Percentiles rank a stretch among this genome's conserved stretches.
Evolutionary conservation across 176 grass and related monocot species (phyloP).

Genomic region (Dendrocalamus sinicus): DNA sequence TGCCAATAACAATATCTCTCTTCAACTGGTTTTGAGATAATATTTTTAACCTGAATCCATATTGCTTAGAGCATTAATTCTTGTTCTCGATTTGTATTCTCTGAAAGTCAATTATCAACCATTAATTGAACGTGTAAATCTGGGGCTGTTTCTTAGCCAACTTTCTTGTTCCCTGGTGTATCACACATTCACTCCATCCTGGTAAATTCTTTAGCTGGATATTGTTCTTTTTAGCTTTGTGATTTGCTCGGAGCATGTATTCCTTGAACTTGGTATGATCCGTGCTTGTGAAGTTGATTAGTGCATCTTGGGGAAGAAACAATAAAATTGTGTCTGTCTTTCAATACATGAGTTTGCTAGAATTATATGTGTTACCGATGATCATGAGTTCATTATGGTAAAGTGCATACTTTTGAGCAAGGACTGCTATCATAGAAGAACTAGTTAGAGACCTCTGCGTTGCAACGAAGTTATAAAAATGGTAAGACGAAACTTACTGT

Average conservation of each 20-base stretch:
- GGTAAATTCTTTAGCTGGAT: not conserved
- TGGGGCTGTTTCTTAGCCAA: conserved; percentile 16
- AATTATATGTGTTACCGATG: not conserved
- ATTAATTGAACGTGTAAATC: not conserved
- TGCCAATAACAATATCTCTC: no score
- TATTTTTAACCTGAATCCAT: not conserved
- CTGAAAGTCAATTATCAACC: not conserved
- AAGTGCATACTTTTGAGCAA: conserved; percentile 6
- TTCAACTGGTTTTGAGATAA: not conserved
- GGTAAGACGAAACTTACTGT: no score
- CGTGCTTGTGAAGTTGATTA: conserved; percentile 13
- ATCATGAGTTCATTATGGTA: conserved; percentile 26
- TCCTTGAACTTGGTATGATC: conserved; percentile 20
- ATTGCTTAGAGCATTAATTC: not conserved
- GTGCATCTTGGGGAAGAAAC: conserved; percentile 15
- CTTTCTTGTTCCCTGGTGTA: not conserved
- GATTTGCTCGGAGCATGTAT: conserved; percentile 11
- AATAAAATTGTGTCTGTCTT: not conserved
- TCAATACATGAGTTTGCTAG: conserved; percentile 16
- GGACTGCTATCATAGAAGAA: not conserved
- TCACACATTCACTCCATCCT: not conserved
- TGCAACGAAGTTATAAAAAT: no score
- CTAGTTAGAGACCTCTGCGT: no score
- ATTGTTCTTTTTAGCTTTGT: conserved; percentile 15
- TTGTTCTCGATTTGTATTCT: not conserved